A percentile compares a stretch with the other conserved stretches of the same genome.
Conservation (phyloP, 2,329 filamentous ascomycete species). For the Aspergillus japonicus region DNA sequence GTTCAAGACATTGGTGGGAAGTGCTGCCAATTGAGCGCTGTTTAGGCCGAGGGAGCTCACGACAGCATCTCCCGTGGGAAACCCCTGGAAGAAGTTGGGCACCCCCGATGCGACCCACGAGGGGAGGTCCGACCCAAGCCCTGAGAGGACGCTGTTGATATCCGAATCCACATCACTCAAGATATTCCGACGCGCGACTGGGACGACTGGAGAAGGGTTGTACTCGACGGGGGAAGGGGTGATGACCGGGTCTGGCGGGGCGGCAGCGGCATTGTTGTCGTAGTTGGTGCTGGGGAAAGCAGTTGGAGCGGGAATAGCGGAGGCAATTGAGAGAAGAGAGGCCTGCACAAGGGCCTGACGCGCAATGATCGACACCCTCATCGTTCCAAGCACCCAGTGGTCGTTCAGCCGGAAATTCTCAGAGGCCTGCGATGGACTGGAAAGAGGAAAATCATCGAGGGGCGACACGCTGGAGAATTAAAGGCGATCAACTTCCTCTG, state of each 20-base stretch:
- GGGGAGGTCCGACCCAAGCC: neutral
- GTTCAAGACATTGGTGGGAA: conserved; percentile 1
- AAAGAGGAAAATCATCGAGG: neutral
- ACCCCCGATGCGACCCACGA: conserved; percentile 2
- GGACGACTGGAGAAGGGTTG: neutral
- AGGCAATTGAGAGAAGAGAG: neutral
- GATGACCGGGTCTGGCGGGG: neutral
- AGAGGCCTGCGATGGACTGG: neutral
- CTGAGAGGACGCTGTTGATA: neutral
- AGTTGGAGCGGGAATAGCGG: neutral
- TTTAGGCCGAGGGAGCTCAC: conserved; percentile 2
- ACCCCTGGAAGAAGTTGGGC: conserved; percentile 4
- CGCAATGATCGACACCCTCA: neutral
- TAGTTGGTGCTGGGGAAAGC: neutral
- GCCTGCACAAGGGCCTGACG: neutral
- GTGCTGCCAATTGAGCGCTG: conserved; percentile 1
- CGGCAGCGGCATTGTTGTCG: neutral
- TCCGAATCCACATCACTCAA: conserved; percentile 3
- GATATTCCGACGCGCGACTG: neutral
- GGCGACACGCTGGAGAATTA: neutral
- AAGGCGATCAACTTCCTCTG: neutral
- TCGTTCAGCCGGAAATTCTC: neutral
- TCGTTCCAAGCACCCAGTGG: neutral
- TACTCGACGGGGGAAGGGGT: neutral
- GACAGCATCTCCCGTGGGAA: neutral